Evolutionary conservation across 2,329 filamentous ascomycete species (phyloP), one percentile per base, ranked within the genome.

Genomic region (Hortaea sp.): DNA sequence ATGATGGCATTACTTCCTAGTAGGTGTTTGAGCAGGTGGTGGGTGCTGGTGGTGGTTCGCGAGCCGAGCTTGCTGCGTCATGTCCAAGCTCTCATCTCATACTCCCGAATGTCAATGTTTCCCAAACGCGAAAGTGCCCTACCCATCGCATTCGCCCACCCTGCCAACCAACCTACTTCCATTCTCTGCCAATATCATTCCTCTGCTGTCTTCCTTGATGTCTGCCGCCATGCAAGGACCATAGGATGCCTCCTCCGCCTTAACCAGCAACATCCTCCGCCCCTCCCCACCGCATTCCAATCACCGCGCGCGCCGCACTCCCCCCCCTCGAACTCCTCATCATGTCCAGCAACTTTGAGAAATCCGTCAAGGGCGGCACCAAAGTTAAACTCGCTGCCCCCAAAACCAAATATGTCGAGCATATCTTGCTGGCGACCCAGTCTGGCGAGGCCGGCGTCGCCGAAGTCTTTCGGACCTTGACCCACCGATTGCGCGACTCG

Each of bases 391-490:
- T 61, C 49, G 92, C 92, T 56, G 87, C 92, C 52, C 92, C 92
- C 43, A 98, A 98, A 73, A 92, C 90, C 47, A 98, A 98, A 71
- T 98, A 97, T 72, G 94, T 98, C 72, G 92, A 98, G 68, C 88
- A 95, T 65, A 95, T 98, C 63, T 78, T 98, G 47, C 78, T 95
- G 56, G 90, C 92, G 53, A 98, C 92, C 34, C 88, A 95, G 69
- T 84, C 88, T 20, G 92, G 89, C 57, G 92, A 98, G 69, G 85
- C 87, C 45, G 92, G 90, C 56, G 88, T 98, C 49, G 90, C 84
- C 49, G 92, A 98, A 70, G 86, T 98, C 62, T 97, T 98, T 66
- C 83, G 92, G 50, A 87, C 88, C 38, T 74, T 98, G 45, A 88
- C 94, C 63, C 81, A 88, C 64, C 81, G 92, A 44, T 70, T 98